These are phyloP conservation scores for Pseudoperonospora humuli DNA, from an alignment of 352 stramenopile species.

Conservation along the genomic window DNA sequence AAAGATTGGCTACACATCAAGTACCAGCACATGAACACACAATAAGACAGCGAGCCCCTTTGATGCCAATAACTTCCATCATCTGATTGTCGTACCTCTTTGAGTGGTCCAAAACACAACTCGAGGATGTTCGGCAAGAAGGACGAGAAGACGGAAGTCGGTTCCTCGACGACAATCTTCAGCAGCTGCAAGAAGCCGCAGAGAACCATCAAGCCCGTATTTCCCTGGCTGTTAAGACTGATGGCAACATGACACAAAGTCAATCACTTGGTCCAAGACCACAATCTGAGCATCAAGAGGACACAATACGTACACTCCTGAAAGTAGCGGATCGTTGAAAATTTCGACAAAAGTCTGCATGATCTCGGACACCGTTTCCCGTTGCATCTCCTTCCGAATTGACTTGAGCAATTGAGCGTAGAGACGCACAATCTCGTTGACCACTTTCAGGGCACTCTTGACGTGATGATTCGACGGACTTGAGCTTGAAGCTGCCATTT, in stretches of 20 bases:
- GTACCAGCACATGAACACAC: neutral
- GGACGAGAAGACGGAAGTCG: constrained; percentile 56
- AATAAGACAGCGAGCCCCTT: neutral
- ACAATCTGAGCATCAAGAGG: neutral
- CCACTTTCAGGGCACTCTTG: constrained; percentile 58
- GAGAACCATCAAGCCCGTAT: constrained; percentile 55
- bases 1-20: constrained; percentile 47
- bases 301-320: constrained; percentile 36
- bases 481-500: constrained; percentile 22
- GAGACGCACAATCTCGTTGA: constrained; percentile 73
- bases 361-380: constrained; percentile 56
- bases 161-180: constrained; percentile 71
- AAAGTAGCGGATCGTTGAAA: constrained; percentile 70
- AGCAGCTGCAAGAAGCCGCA: constrained; percentile 75
- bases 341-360: constrained; percentile 77
- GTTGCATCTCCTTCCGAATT: constrained; percentile 78
- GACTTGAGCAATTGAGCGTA: constrained; percentile 76
- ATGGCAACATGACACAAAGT: neutral
- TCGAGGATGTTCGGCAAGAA: constrained; percentile 76
- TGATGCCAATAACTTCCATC: neutral
- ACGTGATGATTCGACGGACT: constrained; percentile 37
- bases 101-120: constrained; percentile 66
- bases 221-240: constrained; percentile 57
- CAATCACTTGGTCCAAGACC: neutral
- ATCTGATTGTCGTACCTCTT: constrained; percentile 46